Base-by-base conservation (phyloP, 2,329 filamentous ascomycete species). In the Sporothrix brunneoviolacea region DNA sequence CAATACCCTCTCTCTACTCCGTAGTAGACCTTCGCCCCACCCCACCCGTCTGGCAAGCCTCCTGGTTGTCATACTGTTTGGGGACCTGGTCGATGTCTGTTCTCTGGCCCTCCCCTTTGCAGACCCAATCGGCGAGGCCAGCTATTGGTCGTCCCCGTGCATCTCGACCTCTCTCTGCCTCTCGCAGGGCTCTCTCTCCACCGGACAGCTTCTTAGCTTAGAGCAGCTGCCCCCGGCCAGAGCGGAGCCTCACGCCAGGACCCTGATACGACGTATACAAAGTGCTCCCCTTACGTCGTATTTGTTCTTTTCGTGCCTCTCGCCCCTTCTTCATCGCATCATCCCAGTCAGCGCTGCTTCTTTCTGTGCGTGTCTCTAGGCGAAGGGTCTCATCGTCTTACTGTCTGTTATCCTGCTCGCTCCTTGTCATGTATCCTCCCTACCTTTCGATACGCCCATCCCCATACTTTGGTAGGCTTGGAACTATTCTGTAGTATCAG, bases 11-110 rank as follows among this genome's bases (percentile, higher is more conserved):
- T 10, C 24, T 10, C 24, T 28, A 6, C 24, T 28, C 10, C 24
- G 24, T 28, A 5, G 5, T 28, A 6, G 24, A 28, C 24, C 24
- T 10, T 10, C 24, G 6, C 24, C 24, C 43, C 21, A 27, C 13
- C 8, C 10, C 24, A 21, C 8, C 16, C 2, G 22, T 22, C 8
- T 41, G 37, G 36, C 32, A 27, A 35, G 45, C 45, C 45, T 35
- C 45, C 27, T 48, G 24, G n/a, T 24, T 40, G 45, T 40, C 36
- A 41, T 35, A 48, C 19, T 18, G 45, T 48, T 48, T 48, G 45
- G 27, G 37, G 33, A 13, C 45, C 36, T 16, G 35, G 45, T 32
- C 37, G 18, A 24, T 13, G 19, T 40, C 36, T 41, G 24, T 40
- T 41, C 45, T 41, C 45, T 7, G 43, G 21, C 10, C 36, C 10